These are phyloP conservation scores for Hebeloma cylindrosporum DNA, from an alignment of 768 basidiomycete genomes.

Conservation along the genomic window DNA sequence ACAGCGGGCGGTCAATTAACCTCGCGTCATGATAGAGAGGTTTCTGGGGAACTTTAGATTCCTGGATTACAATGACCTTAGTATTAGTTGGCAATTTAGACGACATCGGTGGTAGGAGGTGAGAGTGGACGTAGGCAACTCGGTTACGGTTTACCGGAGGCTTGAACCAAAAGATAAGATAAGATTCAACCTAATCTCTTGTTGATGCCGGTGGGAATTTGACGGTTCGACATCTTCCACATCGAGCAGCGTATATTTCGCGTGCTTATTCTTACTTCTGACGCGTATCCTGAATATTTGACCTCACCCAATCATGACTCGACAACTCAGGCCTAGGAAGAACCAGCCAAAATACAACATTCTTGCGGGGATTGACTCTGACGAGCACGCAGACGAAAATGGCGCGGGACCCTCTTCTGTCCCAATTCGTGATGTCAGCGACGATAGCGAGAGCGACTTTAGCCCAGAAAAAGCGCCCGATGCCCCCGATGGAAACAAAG, in stretches of 20 bases:
- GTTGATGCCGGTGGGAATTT: not conserved
- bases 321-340: constrained; percentile 56
- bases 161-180: too few relatives aligned
- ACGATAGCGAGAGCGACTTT: constrained; percentile 57
- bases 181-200: constrained; percentile 1
- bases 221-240: not conserved
- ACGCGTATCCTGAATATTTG: not conserved
- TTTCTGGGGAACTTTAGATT: constrained; percentile 36
- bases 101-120: constrained; percentile 4
- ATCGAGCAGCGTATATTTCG: not conserved
- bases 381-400: constrained; percentile 32
- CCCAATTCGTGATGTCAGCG: constrained; percentile 32
- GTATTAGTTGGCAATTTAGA: constrained; percentile 41
- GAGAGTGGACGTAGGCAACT: too few relatives aligned
- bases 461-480: constrained; percentile 40
- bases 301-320: constrained; percentile 50
- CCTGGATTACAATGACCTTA: constrained; percentile 48
- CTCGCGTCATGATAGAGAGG: constrained; percentile 58
- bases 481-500: constrained; percentile 30
- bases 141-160: too few relatives aligned
- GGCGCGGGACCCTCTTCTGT: constrained; percentile 40
- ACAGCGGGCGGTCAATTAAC: constrained; percentile 50
- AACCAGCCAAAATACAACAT: constrained; percentile 49
- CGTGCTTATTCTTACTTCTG: not conserved
- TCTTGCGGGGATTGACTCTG: constrained; percentile 34